Evolutionary conservation across 306 rosid species (phyloP).

Genomic region (Vicia villosa): DNA sequence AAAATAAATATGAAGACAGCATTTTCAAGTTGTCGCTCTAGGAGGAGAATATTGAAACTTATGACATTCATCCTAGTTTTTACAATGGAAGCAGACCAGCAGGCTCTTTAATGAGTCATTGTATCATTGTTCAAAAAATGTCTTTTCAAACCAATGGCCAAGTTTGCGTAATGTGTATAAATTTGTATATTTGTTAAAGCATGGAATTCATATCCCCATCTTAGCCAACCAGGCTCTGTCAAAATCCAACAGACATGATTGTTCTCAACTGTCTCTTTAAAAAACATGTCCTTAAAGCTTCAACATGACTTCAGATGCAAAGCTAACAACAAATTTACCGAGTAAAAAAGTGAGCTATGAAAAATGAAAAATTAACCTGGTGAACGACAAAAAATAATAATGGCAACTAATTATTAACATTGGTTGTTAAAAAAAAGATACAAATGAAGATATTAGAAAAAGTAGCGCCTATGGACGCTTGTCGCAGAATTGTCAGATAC

Average conservation of each 20-base stretch:
- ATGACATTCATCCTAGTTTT: constrained; percentile 7
- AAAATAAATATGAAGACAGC: constrained; percentile 2
- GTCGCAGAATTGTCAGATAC: no score
- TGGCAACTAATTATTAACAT: no score
- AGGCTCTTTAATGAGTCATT: constrained; percentile 4
- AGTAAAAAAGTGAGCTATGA: not conserved
- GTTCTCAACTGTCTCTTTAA: constrained; percentile 6
- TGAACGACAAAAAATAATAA: no score
- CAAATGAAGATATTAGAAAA: no score
- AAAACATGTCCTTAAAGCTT: not conserved
- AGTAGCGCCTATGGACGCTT: no score
- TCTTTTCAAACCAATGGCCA: no score
- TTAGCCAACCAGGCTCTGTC: not conserved
- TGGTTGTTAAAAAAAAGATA: no score
- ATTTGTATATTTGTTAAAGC: no score
- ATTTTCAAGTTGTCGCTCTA: not conserved
- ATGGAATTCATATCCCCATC: no score
- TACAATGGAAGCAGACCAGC: constrained; percentile 17
- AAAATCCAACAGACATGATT: not conserved
- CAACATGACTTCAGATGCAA: not conserved
- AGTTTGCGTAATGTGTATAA: no score
- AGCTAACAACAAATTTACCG: not conserved
- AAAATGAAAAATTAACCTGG: not conserved
- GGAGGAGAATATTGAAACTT: constrained; percentile 9
- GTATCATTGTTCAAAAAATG: constrained; percentile 5